Conservation (phyloP, 305 asterid genomes). For the Solanum aculeatissimum region DNA sequence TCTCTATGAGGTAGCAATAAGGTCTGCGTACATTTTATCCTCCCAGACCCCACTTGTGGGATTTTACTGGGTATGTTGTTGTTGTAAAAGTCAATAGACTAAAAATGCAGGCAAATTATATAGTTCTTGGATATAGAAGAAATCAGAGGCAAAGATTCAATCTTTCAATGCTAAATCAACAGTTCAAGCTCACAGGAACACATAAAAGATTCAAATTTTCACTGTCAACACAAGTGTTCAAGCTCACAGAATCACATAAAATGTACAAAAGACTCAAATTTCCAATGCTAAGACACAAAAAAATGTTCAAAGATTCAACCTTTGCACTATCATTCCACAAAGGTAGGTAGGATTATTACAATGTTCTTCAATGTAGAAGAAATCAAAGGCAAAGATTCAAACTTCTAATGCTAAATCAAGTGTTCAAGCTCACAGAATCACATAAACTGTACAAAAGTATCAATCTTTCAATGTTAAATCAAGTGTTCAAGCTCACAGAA, state of each 20-base stretch:
- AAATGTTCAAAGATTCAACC: background rate
- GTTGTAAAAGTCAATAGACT: background rate
- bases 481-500: background rate
- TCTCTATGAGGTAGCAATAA: no score
- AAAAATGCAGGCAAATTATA: background rate
- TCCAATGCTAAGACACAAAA: background rate
- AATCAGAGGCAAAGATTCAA: constrained; percentile 6
- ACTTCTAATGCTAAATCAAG: background rate
- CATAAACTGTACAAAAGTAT: background rate
- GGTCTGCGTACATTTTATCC: no score
- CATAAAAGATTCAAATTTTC: background rate
- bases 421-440: background rate
- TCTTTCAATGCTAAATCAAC: background rate
- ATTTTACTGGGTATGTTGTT: no score
- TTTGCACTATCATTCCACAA: background rate
- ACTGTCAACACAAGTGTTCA: background rate
- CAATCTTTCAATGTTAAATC: background rate
- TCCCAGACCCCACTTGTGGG: no score
- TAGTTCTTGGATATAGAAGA: background rate
- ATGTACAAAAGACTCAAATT: background rate
- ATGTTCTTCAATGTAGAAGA: background rate
- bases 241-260: background rate
- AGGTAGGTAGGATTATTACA: no score
- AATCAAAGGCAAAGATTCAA: constrained; percentile 1
- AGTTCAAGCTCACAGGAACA: background rate